Base-by-base conservation (phyloP, 805 yeast species). In the Candida maris region DNA sequence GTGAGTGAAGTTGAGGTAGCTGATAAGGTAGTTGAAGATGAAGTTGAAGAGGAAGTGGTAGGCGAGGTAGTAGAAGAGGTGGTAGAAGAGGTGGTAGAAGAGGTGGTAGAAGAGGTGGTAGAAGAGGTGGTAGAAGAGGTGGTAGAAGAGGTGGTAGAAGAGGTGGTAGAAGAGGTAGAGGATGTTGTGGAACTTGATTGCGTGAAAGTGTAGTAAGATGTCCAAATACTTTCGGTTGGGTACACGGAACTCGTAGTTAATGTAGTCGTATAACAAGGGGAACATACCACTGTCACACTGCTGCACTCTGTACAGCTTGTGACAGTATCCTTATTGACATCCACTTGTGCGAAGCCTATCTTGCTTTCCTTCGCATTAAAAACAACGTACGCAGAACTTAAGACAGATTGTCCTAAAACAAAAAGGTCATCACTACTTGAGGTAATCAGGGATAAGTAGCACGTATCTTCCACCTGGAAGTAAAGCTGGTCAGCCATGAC, bases 361-460 rank as follows among this genome's bases (percentile, higher is more conserved):
- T 74, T 68, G 31, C 59, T 60, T 50, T 71, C 71, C 21, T 77
- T 85, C 34, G 79, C 59, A 56, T 83, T 82, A 56, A 72, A 79
- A 12, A 79, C 85, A 19, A 77, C 68, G 55, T 80, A 82, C 2
- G 81, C 79, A 39, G 73, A 69, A 36, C 85, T 67, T 44, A 84
- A 59, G 52, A 83, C 73, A 30, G 73, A 70, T 52, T 81, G 88
- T 8, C 93, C 93, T 24, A 84, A 63, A 37, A 79, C 67, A 13
- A 62, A 51, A 12, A 38, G 15, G 27, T 42, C 37, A 26, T 49
- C 56, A 2, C 35, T 6, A 1, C 38, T 46, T 10, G 47, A 46
- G n/a, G 41, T 39, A 3, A 26, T 13, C 25, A 55, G 16, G 6
- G 49, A 35, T 6, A 54, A 38, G 17, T 52, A 49, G 36, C 62